Conservation (phyloP, 225 moss, liverwort and hornwort species). For the Anthoceros angustus region DNA sequence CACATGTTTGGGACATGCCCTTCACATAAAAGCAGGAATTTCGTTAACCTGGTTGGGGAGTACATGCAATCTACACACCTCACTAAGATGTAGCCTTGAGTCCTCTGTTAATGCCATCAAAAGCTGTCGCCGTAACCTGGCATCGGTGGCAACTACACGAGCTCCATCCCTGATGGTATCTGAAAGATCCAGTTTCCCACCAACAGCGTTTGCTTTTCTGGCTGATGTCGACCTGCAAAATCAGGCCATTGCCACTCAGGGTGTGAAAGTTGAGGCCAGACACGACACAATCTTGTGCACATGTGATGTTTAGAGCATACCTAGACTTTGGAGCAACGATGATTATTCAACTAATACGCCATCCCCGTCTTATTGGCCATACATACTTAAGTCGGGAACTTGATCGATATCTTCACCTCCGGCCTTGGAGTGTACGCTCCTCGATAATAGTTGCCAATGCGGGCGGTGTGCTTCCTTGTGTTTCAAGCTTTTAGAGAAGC, state of each 20-base stretch:
- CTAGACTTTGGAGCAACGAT: slow-evolving; percentile 32
- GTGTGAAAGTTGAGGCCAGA: background rate
- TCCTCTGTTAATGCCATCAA: slow-evolving; percentile 93
- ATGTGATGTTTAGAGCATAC: background rate
- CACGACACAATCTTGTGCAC: background rate
- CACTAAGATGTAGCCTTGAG: slow-evolving; percentile 72
- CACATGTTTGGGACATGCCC: background rate
- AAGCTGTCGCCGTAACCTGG: slow-evolving; percentile 59
- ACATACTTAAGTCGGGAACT: too few species aligned
- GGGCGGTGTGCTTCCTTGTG: too few species aligned
- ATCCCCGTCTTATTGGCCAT: too few species aligned
- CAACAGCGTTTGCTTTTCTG: slow-evolving; percentile 24
- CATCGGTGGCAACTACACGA: slow-evolving; percentile 58
- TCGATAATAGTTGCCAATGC: too few species aligned
- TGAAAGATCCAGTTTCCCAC: slow-evolving; percentile 81
- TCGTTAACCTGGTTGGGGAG: background rate
- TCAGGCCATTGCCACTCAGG: background rate
- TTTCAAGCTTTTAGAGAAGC: too few species aligned
- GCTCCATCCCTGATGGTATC: slow-evolving; percentile 97
- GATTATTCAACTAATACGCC: too few species aligned
- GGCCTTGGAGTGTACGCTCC: too few species aligned
- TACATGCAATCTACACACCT: slow-evolving; percentile 25
- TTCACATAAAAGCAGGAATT: background rate
- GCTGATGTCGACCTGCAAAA: slow-evolving; percentile 8
- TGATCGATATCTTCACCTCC: too few species aligned